Evolutionary conservation across 2,329 filamentous ascomycete genomes (phyloP).

Genomic region (Metarhizium anisopliae): DNA sequence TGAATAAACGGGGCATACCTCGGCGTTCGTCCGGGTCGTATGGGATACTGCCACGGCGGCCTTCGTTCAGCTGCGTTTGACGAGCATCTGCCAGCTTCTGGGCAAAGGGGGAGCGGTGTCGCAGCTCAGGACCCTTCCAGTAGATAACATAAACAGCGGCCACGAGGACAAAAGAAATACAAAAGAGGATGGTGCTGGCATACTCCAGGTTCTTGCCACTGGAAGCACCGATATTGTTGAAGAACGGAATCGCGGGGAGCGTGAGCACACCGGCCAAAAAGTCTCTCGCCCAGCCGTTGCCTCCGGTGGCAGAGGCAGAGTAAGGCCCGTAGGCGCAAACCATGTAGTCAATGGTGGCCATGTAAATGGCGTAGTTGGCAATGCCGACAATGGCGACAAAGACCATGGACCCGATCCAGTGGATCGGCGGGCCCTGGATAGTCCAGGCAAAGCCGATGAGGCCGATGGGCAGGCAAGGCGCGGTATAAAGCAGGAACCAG

Average conservation of each 20-base stretch:
- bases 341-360: constrained; percentile 73
- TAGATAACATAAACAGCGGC: constrained; percentile 58
- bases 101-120: constrained; percentile 54
- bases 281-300: constrained; percentile 66
- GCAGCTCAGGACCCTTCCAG: constrained; percentile 51
- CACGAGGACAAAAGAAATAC: constrained; percentile 52
- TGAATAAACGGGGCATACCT: constrained; percentile 15
- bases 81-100: constrained; percentile 46
- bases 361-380: constrained; percentile 66
- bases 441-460: constrained; percentile 65
- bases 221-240: constrained; percentile 42
- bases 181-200: constrained; percentile 55
- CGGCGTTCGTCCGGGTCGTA: constrained; percentile 15
- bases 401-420: constrained; percentile 61
- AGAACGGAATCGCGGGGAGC: constrained; percentile 57
- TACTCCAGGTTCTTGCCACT: constrained; percentile 45
- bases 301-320: constrained; percentile 65
- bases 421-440: constrained; percentile 50
- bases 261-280: constrained; percentile 65
- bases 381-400: constrained; percentile 60
- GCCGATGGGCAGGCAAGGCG: constrained; percentile 54
- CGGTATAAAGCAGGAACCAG: constrained; percentile 54
- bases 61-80: constrained; percentile 18
- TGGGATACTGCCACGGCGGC: constrained; percentile 18
- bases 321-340: constrained; percentile 66